Evolutionary conservation across 768 basidiomycete genomes (phyloP).

Genomic region (Podaxis pistillaris): DNA sequence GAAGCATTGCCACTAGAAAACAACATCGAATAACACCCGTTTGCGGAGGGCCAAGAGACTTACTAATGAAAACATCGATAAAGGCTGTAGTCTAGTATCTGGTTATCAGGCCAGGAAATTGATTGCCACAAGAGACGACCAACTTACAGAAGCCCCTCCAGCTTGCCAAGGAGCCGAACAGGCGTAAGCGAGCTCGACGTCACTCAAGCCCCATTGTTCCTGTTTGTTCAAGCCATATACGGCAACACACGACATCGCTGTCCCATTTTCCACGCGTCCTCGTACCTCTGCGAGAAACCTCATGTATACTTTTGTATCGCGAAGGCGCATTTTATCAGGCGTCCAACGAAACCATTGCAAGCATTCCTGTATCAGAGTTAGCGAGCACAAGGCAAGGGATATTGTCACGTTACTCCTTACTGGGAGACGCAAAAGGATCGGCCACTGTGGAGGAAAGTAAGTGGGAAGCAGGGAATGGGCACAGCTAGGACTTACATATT

Average conservation of each 20-base stretch:
- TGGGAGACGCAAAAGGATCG: conserved; percentile 15
- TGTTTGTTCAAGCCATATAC: conserved; percentile 39
- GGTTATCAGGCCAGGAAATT: not conserved
- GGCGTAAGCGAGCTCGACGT: conserved; percentile 41
- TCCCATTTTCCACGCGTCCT: conserved; percentile 20
- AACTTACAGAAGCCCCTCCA: conserved; percentile 25
- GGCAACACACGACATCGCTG: conserved; percentile 32
- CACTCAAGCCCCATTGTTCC: conserved; percentile 35
- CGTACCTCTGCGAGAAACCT: conserved; percentile 24
- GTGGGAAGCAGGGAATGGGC: not conserved
- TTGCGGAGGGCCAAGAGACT: not conserved
- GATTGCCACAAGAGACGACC: not conserved
- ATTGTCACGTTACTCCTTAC: not conserved
- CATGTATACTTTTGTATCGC: conserved; percentile 24
- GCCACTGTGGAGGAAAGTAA: conserved; percentile 3
- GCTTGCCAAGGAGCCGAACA: conserved; percentile 28
- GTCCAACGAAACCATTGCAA: conserved; percentile 30
- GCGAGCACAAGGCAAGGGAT: not conserved
- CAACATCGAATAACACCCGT: not conserved
- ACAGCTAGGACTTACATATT: not conserved
- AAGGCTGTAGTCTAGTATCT: not conserved
- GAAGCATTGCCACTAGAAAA: conserved; percentile 26
- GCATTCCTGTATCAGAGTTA: conserved; percentile 16
- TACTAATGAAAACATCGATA: conserved; percentile 10
- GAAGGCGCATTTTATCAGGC: conserved; percentile 22